Base-by-base conservation (phyloP, 495 filamentous ascomycete species). In the Penicillium pulvis region DNA sequence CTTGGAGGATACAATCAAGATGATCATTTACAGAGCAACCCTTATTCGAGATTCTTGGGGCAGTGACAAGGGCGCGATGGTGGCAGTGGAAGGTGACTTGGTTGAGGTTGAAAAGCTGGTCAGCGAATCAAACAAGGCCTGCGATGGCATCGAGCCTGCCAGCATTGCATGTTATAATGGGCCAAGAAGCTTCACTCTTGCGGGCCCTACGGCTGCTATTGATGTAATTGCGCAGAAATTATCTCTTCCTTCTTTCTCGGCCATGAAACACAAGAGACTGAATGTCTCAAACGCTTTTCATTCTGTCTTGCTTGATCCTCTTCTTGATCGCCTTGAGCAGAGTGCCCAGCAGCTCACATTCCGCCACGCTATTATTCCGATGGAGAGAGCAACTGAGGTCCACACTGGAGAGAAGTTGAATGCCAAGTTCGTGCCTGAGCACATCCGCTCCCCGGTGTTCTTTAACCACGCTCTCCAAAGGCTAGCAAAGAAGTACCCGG, bases 211-310 rank as follows among this genome's bases (percentile, higher is more conserved):
- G 1, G 53, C 58, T 0, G 69, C 72, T 0, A 74, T 80, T 26
- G 67, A 77, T 35, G 61, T 60, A 0, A 44, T 64, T 41, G 12
- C 12, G 3, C 14, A 41, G 14, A n/a, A n/a, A 6, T 4, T 16
- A 41, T 41, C 10, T 3, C 9, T 11, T 3, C 12, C 33, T 36
- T 6, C 33, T 8, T 36, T 36, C 33, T 6, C 33, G 6, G 12
- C 9, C 9, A 36, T 36, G 9, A 36, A 36, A 12, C 12, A 36
- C 33, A 41, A 41, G 36, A 3, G 36, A 41, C 12, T 84, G 3
- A 67, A 74, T 33, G 78, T 81, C 14, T 79, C 79, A 1, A 76
- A 85, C 58, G 82, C 77, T 0, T 86, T 82, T 58, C 83, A 86
- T 56, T 84, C 75, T 0, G 56, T 55, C 1, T 58, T 84, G 0